Percentiles rank a stretch among this genome's conserved stretches.
Conservation (phyloP, 352 stramenopile genomes). For the Thalassiosira pacifica region DNA sequence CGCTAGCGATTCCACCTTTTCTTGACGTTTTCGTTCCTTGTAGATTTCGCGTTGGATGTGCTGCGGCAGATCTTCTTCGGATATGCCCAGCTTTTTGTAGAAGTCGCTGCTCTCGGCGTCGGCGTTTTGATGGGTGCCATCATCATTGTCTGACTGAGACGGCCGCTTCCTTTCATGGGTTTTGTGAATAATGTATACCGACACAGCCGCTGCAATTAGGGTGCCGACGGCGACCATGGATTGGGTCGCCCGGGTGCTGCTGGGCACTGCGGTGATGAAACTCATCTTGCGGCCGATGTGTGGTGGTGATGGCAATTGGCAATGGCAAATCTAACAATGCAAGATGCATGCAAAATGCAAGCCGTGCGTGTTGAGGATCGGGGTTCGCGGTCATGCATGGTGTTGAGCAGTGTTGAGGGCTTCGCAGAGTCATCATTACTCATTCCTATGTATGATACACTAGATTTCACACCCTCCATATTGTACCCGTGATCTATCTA, state of each 20-base stretch:
- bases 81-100: slow-evolving; percentile 29
- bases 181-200: slow-evolving; percentile 4
- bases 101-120: slow-evolving; percentile 4
- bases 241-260: slow-evolving; percentile 12
- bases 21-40: slow-evolving; percentile 72
- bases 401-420: too few species aligned
- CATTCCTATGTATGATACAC: too few species aligned
- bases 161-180: neutral
- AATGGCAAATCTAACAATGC: too few species aligned
- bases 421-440: too few species aligned
- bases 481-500: too few species aligned
- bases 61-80: slow-evolving; percentile 55
- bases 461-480: too few species aligned
- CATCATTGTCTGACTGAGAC: neutral
- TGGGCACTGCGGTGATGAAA: neutral
- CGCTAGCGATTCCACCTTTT: slow-evolving; percentile 71
- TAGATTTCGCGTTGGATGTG: slow-evolving; percentile 74
- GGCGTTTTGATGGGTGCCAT: neutral
- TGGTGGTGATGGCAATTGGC: too few species aligned
- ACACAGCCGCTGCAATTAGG: slow-evolving; percentile 1
- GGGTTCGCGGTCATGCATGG: too few species aligned
- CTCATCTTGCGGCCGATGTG: too few species aligned
- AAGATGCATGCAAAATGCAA: too few species aligned
- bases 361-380: too few species aligned
- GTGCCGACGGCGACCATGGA: slow-evolving; percentile 1